Evolutionary conservation across 1,284 basidiomycete genomes (phyloP), one percentile per base, ranked within the genome.

Genomic region (Vanrija sp.): DNA sequence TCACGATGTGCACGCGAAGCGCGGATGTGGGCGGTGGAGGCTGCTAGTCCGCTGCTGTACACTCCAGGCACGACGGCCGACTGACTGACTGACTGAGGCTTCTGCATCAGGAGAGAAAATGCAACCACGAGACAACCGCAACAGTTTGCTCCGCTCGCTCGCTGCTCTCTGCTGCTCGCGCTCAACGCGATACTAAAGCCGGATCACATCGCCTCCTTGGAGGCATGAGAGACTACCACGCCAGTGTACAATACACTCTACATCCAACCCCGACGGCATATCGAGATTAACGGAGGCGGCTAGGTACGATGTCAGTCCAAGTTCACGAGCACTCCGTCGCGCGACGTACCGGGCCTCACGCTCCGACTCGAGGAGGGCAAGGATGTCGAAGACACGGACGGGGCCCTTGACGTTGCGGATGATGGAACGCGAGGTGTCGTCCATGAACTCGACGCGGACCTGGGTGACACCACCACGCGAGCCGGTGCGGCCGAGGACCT

Each of bases 331-430:
- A 29, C 18, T 1, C 8, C 14, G 26, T 8, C 8, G 34, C 26
- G 46, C 38, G 12, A 86, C 91, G 72, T 73, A 97, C 94, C 96
- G 92, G 75, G 96, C 96, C 83, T 99, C 96, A 82, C 96, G 92
- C 82, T 99, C 96, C 78, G 88, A 91, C 84, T 99, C 96, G 77
- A 98, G 84, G 69, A 99, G 83, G 71, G 94, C 93, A 66, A 99
- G 84, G 75, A 98, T 98, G 80, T 99, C 96, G 79, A 94, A 86
- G 80, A 92, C 89, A 68, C 91, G 84, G 66, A 98, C 94, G 65
- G 95, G 94, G 25, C 96, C 96, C 83, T 98, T 98, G 73, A 98
- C 96, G 83, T 98, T 98, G 68, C 95, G 91, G 81, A 98, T 96
- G 80, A 99, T 96, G 65, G 89, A 88, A 71, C 96, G 90, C 69